Evolutionary conservation across 495 filamentous ascomycete genomes (phyloP).

Genomic region (Penicillium macrosclerotiorum): DNA sequence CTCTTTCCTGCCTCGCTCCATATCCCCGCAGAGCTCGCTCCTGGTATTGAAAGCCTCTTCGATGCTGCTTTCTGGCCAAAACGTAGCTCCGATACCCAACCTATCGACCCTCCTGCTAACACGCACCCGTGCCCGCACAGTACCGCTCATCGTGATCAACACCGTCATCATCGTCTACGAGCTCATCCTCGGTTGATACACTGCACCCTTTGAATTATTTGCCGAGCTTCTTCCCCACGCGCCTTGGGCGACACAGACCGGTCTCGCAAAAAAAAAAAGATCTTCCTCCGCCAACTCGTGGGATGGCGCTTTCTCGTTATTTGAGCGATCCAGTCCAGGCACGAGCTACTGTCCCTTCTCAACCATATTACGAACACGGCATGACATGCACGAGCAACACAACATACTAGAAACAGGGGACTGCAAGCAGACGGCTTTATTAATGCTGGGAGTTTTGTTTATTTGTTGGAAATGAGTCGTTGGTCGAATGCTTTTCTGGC

Average conservation of each 20-base stretch:
- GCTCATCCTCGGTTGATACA: slow-evolving; percentile 73
- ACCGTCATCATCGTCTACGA: slow-evolving; percentile 87
- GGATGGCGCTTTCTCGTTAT: not conserved
- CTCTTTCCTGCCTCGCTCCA: not conserved
- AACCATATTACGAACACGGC: slow-evolving; percentile 4
- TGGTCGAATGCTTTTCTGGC: no score
- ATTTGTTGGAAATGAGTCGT: no score
- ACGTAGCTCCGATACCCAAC: no score
- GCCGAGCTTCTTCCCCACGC: no score
- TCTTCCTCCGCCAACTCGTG: not conserved
- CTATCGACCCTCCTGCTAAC: slow-evolving; percentile 9
- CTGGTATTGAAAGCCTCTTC: no score
- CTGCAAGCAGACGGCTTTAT: no score
- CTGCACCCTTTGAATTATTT: not conserved
- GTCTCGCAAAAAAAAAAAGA: not conserved
- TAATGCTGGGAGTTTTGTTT: no score
- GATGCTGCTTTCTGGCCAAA: no score
- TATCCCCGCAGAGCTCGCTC: no score
- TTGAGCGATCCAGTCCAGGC: slow-evolving; percentile 2
- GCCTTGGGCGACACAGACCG: no score
- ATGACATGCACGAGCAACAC: slow-evolving; percentile 13
- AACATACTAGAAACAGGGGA: slow-evolving; percentile 10
- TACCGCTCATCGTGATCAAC: slow-evolving; percentile 92
- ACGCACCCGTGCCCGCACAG: slow-evolving; percentile 41
- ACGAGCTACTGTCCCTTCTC: not conserved